Conservation (phyloP, 129 eudicot species). For the Apium graveolens region DNA sequence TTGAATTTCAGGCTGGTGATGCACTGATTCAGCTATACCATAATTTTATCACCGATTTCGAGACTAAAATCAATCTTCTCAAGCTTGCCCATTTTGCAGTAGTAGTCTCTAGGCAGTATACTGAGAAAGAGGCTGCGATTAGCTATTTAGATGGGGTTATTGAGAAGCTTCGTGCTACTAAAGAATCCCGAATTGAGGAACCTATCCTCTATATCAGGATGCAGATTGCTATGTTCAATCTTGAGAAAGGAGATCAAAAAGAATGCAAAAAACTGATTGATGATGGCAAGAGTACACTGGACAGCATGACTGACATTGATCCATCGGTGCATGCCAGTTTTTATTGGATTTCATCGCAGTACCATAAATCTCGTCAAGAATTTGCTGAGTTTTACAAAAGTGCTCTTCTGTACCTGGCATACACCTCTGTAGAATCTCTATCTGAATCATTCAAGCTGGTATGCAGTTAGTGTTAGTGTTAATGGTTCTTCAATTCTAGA, state of each 20-base stretch:
- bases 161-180: conserved; percentile 75
- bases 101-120: conserved; percentile 69
- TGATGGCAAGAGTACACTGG: conserved; percentile 80
- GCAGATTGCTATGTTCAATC: conserved; percentile 75
- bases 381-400: conserved; percentile 91
- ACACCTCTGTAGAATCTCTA: conserved; percentile 80
- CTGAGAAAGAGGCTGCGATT: conserved; percentile 78
- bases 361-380: conserved; percentile 75
- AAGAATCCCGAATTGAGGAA: conserved; percentile 76
- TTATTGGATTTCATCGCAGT: conserved; percentile 94
- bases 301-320: conserved; percentile 93
- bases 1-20: conserved; percentile 73
- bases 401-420: conserved; percentile 80
- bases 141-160: conserved; percentile 78
- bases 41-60: conserved; percentile 83
- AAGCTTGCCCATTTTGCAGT: conserved; percentile 97
- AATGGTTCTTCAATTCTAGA: no score
- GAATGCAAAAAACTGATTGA: conserved; percentile 82
- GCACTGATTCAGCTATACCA: conserved; percentile 85
- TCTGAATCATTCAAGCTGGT: conserved; percentile 88
- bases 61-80: conserved; percentile 93
- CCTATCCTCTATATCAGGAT: conserved; percentile 74
- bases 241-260: conserved; percentile 78
- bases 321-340: conserved; percentile 91
- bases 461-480: conserved; percentile 10